phyloP scores from a whole-genome alignment of 179 eudicot species.

The Silene vulgaris region DNA sequence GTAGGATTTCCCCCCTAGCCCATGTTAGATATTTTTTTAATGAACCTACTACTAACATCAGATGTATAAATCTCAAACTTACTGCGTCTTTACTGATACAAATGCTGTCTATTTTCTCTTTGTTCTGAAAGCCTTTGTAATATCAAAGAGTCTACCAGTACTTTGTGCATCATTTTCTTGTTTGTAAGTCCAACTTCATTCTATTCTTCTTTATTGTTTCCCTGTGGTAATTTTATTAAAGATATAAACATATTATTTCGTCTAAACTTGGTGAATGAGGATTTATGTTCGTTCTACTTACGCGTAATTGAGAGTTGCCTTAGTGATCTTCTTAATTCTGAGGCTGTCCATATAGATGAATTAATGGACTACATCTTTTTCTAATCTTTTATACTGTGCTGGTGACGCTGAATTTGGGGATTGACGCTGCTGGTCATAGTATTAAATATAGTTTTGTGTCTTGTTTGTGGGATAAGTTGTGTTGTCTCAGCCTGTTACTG shows the following conservation, averaged over 20 bases:
- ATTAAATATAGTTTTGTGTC: not conserved
- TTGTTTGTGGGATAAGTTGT: not conserved
- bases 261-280: not conserved
- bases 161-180: constrained; percentile 10
- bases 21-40: not conserved
- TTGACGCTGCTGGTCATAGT: not conserved
- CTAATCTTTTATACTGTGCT: not conserved
- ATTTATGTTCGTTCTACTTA: constrained; percentile 9
- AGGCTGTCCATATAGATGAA: constrained; percentile 1
- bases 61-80: not conserved
- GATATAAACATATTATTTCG: not conserved
- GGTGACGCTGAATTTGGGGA: not conserved
- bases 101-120: constrained; percentile 9
- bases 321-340: not conserved
- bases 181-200: constrained; percentile 21
- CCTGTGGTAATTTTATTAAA: constrained; percentile 9
- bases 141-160: constrained; percentile 11
- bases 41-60: not conserved
- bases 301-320: not conserved
- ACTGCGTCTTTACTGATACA: not conserved
- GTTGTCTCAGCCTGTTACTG: not conserved
- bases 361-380: not conserved
- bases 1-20: not conserved
- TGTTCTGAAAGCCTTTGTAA: constrained; percentile 4
- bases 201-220: constrained; percentile 10